phyloP scores from a whole-genome alignment of 202 grass and related monocot genomes.

The Elaeis oleifera region DNA sequence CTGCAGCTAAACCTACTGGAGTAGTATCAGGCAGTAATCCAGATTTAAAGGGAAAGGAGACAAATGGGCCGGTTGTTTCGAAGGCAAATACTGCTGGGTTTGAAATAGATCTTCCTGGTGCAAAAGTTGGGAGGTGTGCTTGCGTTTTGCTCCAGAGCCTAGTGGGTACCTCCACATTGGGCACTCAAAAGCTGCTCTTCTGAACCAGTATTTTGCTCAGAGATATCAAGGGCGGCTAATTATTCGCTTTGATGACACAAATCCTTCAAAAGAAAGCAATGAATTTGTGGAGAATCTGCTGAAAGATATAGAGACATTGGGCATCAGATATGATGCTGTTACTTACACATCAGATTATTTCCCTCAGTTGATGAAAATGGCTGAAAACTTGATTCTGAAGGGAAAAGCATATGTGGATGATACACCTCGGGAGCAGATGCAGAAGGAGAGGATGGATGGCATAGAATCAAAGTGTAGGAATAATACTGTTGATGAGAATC shows the following conservation, averaged over 20 bases:
- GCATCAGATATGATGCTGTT: slow-evolving; percentile 56
- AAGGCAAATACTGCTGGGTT: slow-evolving; percentile 31
- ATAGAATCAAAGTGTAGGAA: slow-evolving; percentile 74
- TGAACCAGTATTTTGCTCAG: slow-evolving; percentile 86
- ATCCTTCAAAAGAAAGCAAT: slow-evolving; percentile 92
- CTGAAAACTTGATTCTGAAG: slow-evolving; percentile 58
- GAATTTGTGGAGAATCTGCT: slow-evolving; percentile 78
- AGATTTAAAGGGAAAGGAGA: slow-evolving; percentile 14
- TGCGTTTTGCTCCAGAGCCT: slow-evolving; percentile 88
- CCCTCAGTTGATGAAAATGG: slow-evolving; percentile 63
- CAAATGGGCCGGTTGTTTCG: background rate
- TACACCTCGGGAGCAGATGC: slow-evolving; percentile 71
- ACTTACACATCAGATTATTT: slow-evolving; percentile 84
- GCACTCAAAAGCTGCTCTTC: slow-evolving; percentile 72
- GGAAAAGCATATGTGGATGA: slow-evolving; percentile 92
- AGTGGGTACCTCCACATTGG: slow-evolving; percentile 88
- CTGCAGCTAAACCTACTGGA: slow-evolving; percentile 47
- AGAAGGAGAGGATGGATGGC: slow-evolving; percentile 56
- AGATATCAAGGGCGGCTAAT: slow-evolving; percentile 63
- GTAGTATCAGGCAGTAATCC: background rate
- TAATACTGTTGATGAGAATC: slow-evolving; percentile 46
- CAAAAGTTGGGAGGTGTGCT: slow-evolving; percentile 70
- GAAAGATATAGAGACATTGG: slow-evolving; percentile 68
- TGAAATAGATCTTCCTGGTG: slow-evolving; percentile 82
- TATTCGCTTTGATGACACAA: slow-evolving; percentile 90